A percentile compares a stretch with the other conserved stretches of the same genome.
Evolutionary conservation across 2,329 filamentous ascomycete genomes (phyloP).

Genomic region (Byssochlamys sp.): DNA sequence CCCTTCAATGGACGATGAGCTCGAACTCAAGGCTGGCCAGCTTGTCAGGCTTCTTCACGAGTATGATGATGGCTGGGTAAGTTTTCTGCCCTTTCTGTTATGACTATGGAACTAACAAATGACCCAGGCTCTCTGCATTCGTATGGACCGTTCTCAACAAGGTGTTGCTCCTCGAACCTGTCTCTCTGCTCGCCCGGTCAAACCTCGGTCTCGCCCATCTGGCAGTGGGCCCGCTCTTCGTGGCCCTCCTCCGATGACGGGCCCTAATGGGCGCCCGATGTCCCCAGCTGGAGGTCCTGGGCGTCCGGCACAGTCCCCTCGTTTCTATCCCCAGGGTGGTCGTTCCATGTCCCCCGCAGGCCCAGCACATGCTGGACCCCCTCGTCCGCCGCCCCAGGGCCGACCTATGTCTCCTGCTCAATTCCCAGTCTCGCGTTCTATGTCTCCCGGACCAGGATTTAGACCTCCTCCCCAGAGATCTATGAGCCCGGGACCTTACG

Average conservation of each 20-base stretch:
- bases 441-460: slow-evolving; percentile 22
- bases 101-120: slow-evolving; percentile 25
- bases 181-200: slow-evolving; percentile 81
- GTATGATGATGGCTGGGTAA: slow-evolving; percentile 96
- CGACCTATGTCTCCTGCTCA: slow-evolving; percentile 23
- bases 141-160: slow-evolving; percentile 80
- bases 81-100: slow-evolving; percentile 24
- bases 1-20: slow-evolving; percentile 84
- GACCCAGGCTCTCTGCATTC: slow-evolving; percentile 71
- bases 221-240: slow-evolving; percentile 23
- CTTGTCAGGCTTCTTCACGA: slow-evolving; percentile 84
- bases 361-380: slow-evolving; percentile 19
- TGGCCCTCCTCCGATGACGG: slow-evolving; percentile 25
- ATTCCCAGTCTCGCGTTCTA: slow-evolving; percentile 26
- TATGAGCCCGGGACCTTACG: slow-evolving; percentile 38
- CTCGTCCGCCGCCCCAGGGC: slow-evolving; percentile 14
- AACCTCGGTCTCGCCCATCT: slow-evolving; percentile 55
- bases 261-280: slow-evolving; percentile 30
- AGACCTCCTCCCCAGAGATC: slow-evolving; percentile 18
- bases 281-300: slow-evolving; percentile 31
- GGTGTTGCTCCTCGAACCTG: slow-evolving; percentile 91
- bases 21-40: slow-evolving; percentile 70
- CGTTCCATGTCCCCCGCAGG: slow-evolving; percentile 22
- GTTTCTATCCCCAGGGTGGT: slow-evolving; percentile 15
- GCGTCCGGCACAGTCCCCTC: slow-evolving; percentile 9